Base-by-base conservation (phyloP, 257 asterid genomes). In the Mentha longifolia region DNA sequence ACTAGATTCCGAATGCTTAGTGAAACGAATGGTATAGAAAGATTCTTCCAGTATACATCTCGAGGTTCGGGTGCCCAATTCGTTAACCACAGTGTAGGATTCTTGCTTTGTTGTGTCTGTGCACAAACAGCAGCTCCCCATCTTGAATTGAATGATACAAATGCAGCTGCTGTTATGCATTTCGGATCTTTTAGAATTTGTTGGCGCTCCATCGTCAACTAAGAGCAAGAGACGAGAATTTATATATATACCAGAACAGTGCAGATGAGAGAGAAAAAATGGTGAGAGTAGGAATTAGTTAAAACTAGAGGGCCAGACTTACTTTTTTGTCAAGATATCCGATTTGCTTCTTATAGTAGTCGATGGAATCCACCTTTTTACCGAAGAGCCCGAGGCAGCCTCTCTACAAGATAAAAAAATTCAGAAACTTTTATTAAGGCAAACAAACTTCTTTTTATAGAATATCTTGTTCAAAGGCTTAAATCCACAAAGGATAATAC, bases 121-220 rank as follows among this genome's bases (percentile, higher is more conserved):
- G 98, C 98, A 85, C 98, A 92, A 71, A 95, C 96, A 65, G 98
- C 96, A 47, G 98, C 99, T 45, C 92, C 99, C 85, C 99, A 89
- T 81, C 98, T 88, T 15, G 99, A 84, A 74, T 86, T 82, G 80
- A 95, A 95, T 0, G 99, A 92, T 43, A 95, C 99, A 77, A 95
- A 95, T 65, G 98, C 91, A 65, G 96, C 95, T 6, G 96, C 82
- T 25, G 81, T 87, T 67, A 89, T 39, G 31, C 82, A 78, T 72
- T 88, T 88, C 4, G 97, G 77, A 70, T 95, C 96, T 66, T 90
- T 87, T 19, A 92, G 83, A 83, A 89, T 77, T 46, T 76, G 67
- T 70, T 95, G 94, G 54, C 97, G 97, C 79, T 92, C 97, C 89
- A 76, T 74, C 9, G 91, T 87, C 87, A 95, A 74, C 99, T 95